Percentiles rank a stretch among this genome's conserved stretches.
These are phyloP conservation scores for Rhytidiadelphus loreus DNA, from an alignment of 225 moss, liverwort and hornwort genomes.

Conservation along the genomic window DNA sequence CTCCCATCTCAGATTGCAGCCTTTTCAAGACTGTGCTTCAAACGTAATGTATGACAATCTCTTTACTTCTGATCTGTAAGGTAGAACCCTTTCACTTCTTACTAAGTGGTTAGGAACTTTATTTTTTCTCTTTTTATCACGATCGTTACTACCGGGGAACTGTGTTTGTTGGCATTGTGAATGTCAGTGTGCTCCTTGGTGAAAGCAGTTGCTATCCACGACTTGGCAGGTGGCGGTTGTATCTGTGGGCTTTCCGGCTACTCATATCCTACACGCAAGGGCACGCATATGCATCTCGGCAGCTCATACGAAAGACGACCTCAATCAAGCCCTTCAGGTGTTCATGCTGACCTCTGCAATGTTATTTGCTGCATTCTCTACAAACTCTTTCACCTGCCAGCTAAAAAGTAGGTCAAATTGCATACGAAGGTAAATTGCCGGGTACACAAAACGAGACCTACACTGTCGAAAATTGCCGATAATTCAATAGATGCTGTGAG, in stretches of 20 bases:
- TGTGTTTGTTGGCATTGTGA: background rate
- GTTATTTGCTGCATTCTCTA: background rate
- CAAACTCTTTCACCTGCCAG: background rate
- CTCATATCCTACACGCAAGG: conserved; percentile 62
- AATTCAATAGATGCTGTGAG: background rate
- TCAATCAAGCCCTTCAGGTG: conserved; percentile 53
- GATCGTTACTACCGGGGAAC: background rate
- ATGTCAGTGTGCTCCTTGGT: background rate
- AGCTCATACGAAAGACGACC: conserved; percentile 70
- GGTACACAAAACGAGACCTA: background rate
- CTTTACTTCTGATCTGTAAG: background rate
- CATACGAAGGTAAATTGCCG: background rate
- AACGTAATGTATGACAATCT: conserved; percentile 63
- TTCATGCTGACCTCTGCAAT: background rate
- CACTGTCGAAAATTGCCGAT: background rate
- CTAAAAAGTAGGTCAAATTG: background rate
- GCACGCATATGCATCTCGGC: conserved; percentile 92
- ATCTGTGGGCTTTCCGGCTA: conserved; percentile 74
- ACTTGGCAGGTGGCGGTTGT: conserved; percentile 73
- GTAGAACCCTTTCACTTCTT: background rate
- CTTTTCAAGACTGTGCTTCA: conserved; percentile 78
- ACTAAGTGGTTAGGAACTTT: background rate
- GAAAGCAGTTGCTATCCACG: background rate
- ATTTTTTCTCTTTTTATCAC: background rate
- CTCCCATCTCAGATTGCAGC: conserved; percentile 85